phyloP scores from a whole-genome alignment of 2,329 filamentous ascomycete species.

The Claviceps quebecensis region DNA sequence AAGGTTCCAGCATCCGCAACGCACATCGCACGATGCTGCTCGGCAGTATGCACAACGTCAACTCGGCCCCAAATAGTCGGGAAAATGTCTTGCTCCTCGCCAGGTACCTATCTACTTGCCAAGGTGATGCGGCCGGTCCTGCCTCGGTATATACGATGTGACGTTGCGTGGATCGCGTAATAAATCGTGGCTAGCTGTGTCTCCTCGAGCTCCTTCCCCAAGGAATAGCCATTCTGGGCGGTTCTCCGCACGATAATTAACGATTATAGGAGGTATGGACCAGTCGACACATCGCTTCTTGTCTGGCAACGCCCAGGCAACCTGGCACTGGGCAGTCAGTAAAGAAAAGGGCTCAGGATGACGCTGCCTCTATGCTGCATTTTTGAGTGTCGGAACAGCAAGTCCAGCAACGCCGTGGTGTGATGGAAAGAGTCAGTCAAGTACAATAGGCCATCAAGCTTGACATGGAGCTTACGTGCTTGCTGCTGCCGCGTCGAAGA shows the following conservation, averaged over 20 bases:
- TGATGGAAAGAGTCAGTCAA: background rate
- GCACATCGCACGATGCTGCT: too few relatives aligned
- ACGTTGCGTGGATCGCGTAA: background rate
- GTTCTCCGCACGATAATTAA: background rate
- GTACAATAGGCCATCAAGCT: background rate
- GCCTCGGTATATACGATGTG: background rate
- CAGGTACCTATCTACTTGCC: background rate
- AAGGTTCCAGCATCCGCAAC: too few relatives aligned
- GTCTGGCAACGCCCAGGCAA: background rate
- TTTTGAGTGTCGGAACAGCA: background rate
- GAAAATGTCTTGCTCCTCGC: background rate
- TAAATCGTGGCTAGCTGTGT: background rate
- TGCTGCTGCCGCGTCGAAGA: conserved; percentile 2
- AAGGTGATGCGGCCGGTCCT: background rate
- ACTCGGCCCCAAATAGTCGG: too few relatives aligned
- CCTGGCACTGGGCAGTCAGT: background rate
- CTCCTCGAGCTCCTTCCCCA: background rate
- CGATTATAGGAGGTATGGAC: background rate
- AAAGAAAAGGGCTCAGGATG: background rate
- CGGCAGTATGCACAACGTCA: too few relatives aligned
- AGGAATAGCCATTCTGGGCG: background rate
- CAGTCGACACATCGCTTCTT: background rate
- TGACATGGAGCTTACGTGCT: background rate
- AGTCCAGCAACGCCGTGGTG: background rate
- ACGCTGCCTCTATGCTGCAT: background rate